Evolutionary conservation across 2,329 filamentous ascomycete genomes (phyloP).

Genomic region (Juglanconis sp.): DNA sequence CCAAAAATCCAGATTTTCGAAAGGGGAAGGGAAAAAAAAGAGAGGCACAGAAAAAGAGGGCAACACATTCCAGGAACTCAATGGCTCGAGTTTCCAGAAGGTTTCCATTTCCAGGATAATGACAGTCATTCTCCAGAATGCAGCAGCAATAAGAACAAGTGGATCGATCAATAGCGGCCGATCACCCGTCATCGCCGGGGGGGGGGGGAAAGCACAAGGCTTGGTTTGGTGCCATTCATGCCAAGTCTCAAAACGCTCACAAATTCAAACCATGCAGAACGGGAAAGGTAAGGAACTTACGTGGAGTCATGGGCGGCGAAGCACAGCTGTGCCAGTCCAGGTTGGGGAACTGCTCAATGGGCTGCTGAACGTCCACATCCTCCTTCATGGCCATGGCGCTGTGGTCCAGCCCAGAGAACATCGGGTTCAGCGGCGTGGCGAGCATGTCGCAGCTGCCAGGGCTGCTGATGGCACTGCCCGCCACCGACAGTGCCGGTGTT

Average conservation of each 20-base stretch:
- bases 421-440: conserved; percentile 77
- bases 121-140: no score
- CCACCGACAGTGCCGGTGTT: conserved; percentile 82
- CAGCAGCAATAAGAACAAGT: background rate
- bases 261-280: conserved; percentile 1
- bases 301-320: conserved; percentile 86
- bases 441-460: conserved; percentile 74
- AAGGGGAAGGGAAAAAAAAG: no score
- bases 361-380: conserved; percentile 62
- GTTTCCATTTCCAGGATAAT: no score
- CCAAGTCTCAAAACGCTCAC: background rate
- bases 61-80: no score
- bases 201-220: background rate
- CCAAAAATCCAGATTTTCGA: no score
- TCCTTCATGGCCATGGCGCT: conserved; percentile 66
- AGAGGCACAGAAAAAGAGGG: no score
- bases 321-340: conserved; percentile 74
- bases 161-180: background rate
- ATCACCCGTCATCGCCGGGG: background rate
- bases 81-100: no score
- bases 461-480: conserved; percentile 82
- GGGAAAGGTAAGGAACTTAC: conserved; percentile 53
- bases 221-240: background rate
- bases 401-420: conserved; percentile 70
- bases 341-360: conserved; percentile 64